Percentiles rank a stretch among this genome's conserved stretches.
These are phyloP conservation scores for Haberlea rhodopensis DNA, from an alignment of 257 asterid genomes.

Conservation along the genomic window DNA sequence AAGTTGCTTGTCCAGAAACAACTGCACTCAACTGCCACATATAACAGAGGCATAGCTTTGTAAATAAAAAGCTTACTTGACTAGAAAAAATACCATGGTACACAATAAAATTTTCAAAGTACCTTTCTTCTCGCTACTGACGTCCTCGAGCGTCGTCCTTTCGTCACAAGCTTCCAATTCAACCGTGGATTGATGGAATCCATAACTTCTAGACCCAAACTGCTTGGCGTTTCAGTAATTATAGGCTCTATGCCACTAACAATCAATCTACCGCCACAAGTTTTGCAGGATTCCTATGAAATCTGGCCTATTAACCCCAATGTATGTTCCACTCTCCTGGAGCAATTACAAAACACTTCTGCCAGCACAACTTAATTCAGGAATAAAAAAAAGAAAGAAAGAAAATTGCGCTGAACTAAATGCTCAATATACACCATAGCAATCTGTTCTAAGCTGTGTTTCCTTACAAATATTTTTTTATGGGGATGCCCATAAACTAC, in stretches of 20 bases:
- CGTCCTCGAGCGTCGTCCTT: conserved; percentile 70
- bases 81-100: neutral
- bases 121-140: conserved; percentile 65
- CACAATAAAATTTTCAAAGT: conserved; percentile 7
- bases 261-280: conserved; percentile 35
- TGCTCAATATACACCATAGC: neutral
- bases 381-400: neutral
- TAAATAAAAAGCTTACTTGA: neutral
- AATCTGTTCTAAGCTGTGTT: neutral
- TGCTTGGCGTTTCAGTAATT: conserved; percentile 44
- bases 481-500: neutral
- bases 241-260: conserved; percentile 49
- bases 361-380: conserved; percentile 25
- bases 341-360: conserved; percentile 43
- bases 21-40: conserved; percentile 48
- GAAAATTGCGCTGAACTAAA: neutral
- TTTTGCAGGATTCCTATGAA: conserved; percentile 26
- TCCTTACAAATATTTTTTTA: neutral
- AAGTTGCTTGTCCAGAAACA: conserved; percentile 33
- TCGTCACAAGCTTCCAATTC: conserved; percentile 67
- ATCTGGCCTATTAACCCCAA: conserved; percentile 27
- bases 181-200: conserved; percentile 45
- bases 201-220: conserved; percentile 51
- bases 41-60: conserved; percentile 12
- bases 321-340: conserved; percentile 21